Evolutionary conservation across 345 rosid species (phyloP), one percentile per base, ranked within the genome.

Genomic region (Melastoma malabathricum): DNA sequence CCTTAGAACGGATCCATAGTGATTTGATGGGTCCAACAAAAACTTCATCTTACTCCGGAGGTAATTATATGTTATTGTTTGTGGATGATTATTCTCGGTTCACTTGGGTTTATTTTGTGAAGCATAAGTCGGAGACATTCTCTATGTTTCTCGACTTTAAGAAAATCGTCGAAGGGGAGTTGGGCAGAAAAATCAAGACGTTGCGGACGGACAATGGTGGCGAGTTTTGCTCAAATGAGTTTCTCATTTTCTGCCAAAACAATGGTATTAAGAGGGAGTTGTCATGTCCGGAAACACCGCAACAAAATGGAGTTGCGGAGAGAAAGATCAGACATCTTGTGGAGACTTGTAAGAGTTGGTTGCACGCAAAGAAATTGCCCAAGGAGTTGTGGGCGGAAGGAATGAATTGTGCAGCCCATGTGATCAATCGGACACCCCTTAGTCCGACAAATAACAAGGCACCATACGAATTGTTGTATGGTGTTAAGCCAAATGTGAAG

Each of bases 241-340:
- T 51, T 51, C 18, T 51, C 20, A 2, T 39, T 20, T 51, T 51
- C 18, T 27, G 41, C 41, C 38, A 15, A 51, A 13, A 51, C 9
- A 15, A 20, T 51, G 54, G 54, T 39, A 51, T 51, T 2, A 51
- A 51, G 41, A 18, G 48, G 44, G 31, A 55, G 16, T 16, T 55
- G 27, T 41, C 59, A 10, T 44, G 41, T 45, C 41, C 43, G 13
- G 27, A 55, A 16, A 55, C 18, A 19, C 59, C 56, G 13, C 3
- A 52, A 25, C 56, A 52, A 15, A 52, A 52, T 52, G 56, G 56
- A 14, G 45, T 52, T 15, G 45, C 45, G 25, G 25, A 29, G 56
- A 64, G 43, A 4, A 60, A 60, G 25, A 48, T 65, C 6, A 54
- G 51, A 6, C 48, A 49, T 51, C 17, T 54, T 7, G 12, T 15